Evolutionary conservation across 495 filamentous ascomycete species (phyloP).

Genomic region (Poronia punctata): DNA sequence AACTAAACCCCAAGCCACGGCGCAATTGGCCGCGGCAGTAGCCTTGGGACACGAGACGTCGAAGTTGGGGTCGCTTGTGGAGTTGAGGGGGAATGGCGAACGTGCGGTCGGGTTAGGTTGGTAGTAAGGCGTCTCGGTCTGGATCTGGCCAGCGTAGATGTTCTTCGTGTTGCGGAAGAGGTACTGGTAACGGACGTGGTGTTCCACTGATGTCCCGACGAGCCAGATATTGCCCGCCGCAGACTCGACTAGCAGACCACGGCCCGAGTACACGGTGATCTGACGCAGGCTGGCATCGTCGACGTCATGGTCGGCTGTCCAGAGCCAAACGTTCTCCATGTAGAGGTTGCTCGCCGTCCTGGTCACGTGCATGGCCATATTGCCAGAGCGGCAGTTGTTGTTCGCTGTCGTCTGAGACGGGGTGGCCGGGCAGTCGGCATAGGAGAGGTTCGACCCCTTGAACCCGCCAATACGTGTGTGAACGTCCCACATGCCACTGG

Average conservation of each 20-base stretch:
- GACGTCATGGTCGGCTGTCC: constrained; percentile 70
- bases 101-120: constrained; percentile 65
- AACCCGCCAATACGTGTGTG: constrained; percentile 78
- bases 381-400: constrained; percentile 57
- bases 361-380: constrained; percentile 63
- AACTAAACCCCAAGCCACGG: constrained; percentile 49
- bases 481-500: constrained; percentile 81
- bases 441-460: constrained; percentile 69
- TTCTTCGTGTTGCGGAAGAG: constrained; percentile 59
- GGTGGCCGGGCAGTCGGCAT: constrained; percentile 59
- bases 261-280: constrained; percentile 63
- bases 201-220: constrained; percentile 50
- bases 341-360: constrained; percentile 46
- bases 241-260: constrained; percentile 58
- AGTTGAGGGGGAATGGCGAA: constrained; percentile 54
- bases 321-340: constrained; percentile 63
- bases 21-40: constrained; percentile 23
- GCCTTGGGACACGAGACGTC: constrained; percentile 22
- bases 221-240: constrained; percentile 52
- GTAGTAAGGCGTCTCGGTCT: constrained; percentile 69
- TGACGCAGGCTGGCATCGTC: constrained; percentile 51
- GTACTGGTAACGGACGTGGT: constrained; percentile 73
- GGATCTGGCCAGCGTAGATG: constrained; percentile 64
- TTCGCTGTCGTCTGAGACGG: constrained; percentile 43
- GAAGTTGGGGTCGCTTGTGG: constrained; percentile 67